Percentiles rank a stretch among this genome's conserved stretches.
Conservation (phyloP, 2,329 filamentous ascomycete genomes). For the Aspergillus arachidicola region DNA sequence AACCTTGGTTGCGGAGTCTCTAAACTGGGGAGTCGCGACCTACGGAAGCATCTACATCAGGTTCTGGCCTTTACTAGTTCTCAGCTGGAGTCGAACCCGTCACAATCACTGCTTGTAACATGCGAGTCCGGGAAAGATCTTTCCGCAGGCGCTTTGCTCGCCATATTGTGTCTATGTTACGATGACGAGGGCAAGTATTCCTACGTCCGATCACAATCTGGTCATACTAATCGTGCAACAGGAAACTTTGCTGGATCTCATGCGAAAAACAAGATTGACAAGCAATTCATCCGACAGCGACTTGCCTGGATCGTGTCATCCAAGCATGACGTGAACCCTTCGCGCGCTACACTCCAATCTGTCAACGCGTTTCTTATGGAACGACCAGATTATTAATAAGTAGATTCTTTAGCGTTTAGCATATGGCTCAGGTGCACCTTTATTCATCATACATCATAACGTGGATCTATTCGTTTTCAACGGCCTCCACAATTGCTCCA, state of each 20-base stretch:
- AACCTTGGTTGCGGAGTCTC: slow-evolving; percentile 68
- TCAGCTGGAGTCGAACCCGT: slow-evolving; percentile 32
- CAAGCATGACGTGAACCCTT: slow-evolving; percentile 80
- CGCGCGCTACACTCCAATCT: slow-evolving; percentile 81
- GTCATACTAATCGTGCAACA: slow-evolving; percentile 20
- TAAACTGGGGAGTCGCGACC: slow-evolving; percentile 79
- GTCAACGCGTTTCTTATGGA: slow-evolving; percentile 87
- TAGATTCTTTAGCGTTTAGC: slow-evolving; percentile 4
- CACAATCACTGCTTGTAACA: slow-evolving; percentile 57
- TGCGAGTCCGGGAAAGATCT: slow-evolving; percentile 81
- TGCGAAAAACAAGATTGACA: slow-evolving; percentile 57
- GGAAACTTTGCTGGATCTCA: slow-evolving; percentile 34
- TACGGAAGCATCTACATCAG: slow-evolving; percentile 70
- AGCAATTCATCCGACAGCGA: slow-evolving; percentile 73
- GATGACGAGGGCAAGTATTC: slow-evolving; percentile 60
- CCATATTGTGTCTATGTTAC: slow-evolving; percentile 73
- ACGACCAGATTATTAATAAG: slow-evolving; percentile 36
- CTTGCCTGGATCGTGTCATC: slow-evolving; percentile 81
- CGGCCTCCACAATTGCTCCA: slow-evolving; percentile 53
- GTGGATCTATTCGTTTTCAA: slow-evolving; percentile 42
- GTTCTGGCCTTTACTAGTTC: slow-evolving; percentile 60
- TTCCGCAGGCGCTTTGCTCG: slow-evolving; percentile 75
- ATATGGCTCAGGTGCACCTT: slow-evolving; percentile 9
- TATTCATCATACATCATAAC: slow-evolving; percentile 10
- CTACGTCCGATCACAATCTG: slow-evolving; percentile 8